Base-by-base conservation (phyloP, 31 red algal genomes). In the Odonthalia washingtoniensis region DNA sequence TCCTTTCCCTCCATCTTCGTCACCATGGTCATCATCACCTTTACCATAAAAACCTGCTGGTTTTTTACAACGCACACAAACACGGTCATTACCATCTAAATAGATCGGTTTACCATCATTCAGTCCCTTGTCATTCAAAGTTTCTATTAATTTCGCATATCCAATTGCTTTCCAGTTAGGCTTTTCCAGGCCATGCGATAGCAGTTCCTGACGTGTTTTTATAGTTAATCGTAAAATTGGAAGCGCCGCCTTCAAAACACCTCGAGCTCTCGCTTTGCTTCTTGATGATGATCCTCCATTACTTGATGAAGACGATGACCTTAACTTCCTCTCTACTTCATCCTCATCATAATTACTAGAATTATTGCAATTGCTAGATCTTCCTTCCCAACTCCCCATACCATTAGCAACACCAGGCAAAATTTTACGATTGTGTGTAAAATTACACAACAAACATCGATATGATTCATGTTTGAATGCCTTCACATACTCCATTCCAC, bases 381-480 rank as follows among this genome's bases (percentile, higher is more conserved):
- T n/a, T n/a, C n/a, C n/a, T n/a, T n/a, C n/a, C n/a, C n/a, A n/a
- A n/a, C n/a, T n/a, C n/a, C n/a, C n/a, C n/a, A n/a, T n/a, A n/a
- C n/a, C n/a, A n/a, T n/a, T n/a, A n/a, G n/a, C n/a, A n/a, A n/a
- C n/a, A n/a, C n/a, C n/a, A n/a, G n/a, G n/a, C n/a, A n/a, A n/a
- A n/a, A n/a, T n/a, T n/a, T n/a, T 21, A 9, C 21, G 49, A 57
- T 57, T 57, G 21, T 21, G 9, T 57, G 12, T 21, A 57, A 57
- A 21, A 9, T 21, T 57, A 45, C 72, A 87, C 21, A 87, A 44
- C 45, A 77, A 17, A 43, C 84, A 87, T 31, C 66, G 72, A 39
- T 67, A 87, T 75, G 72, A 75, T 6, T 76, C 84, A 28, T 57
- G 72, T 9, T 57, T 42, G 66, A 36, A 66, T 4, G 86, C 86